A percentile compares a stretch with the other conserved stretches of the same genome.
phyloP scores from a whole-genome alignment of 805 yeast species.

The Barnettozyma salicaria region DNA sequence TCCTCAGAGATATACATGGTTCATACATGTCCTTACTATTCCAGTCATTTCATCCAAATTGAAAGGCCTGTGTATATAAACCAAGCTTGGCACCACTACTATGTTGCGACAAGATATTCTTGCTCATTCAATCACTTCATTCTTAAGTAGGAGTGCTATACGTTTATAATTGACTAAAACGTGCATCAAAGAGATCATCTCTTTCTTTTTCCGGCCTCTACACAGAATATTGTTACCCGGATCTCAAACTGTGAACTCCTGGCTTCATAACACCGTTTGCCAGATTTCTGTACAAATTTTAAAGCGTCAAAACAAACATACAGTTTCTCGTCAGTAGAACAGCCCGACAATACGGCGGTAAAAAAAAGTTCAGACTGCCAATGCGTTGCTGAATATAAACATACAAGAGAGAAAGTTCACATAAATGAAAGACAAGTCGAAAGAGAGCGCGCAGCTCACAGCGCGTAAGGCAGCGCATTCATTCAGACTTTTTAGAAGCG shows the following conservation, averaged over 20 bases:
- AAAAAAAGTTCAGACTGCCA: neutral
- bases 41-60: no score
- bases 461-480: conserved; percentile 57
- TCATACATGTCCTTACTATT: no score
- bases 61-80: no score
- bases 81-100: no score
- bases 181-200: neutral
- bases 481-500: conserved; percentile 44
- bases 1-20: no score
- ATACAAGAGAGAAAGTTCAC: neutral
- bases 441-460: conserved; percentile 25
- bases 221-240: neutral
- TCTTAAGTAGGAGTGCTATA: neutral
- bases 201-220: neutral
- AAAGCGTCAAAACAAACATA: no score
- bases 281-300: no score
- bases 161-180: neutral
- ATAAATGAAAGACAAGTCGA: conserved; percentile 2
- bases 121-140: no score
- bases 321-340: no score
- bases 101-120: no score
- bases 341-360: neutral
- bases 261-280: no score
- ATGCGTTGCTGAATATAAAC: neutral
- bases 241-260: no score